Evolutionary conservation across 2,329 filamentous ascomycete genomes (phyloP).

Genomic region (Neopestalotiopsis rosae): DNA sequence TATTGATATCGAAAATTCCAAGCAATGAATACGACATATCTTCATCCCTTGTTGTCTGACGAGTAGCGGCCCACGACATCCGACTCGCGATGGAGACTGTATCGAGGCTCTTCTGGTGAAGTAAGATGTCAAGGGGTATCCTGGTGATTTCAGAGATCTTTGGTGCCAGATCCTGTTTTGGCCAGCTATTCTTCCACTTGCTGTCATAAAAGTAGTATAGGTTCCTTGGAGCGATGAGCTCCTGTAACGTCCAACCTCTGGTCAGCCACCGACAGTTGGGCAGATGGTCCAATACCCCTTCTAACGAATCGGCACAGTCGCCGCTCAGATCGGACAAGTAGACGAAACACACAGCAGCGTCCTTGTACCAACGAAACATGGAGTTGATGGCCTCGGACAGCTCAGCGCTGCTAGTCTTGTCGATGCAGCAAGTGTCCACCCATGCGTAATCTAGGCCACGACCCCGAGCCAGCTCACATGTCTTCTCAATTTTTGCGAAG

Average conservation of each 20-base stretch:
- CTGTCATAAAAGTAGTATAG: slow-evolving; percentile 25
- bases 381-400: slow-evolving; percentile 29
- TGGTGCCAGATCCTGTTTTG: slow-evolving; percentile 11
- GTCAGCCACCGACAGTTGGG: slow-evolving; percentile 18
- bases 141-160: slow-evolving; percentile 21
- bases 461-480: slow-evolving; percentile 19
- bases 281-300: neutral
- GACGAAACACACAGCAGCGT: slow-evolving; percentile 25
- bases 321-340: slow-evolving; percentile 35
- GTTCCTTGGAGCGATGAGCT: slow-evolving; percentile 25
- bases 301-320: slow-evolving; percentile 29
- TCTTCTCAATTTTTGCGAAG: slow-evolving; percentile 25
- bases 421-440: slow-evolving; percentile 33
- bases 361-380: slow-evolving; percentile 26
- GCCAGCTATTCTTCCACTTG: slow-evolving; percentile 21
- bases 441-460: slow-evolving; percentile 25
- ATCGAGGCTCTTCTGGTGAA: neutral
- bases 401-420: slow-evolving; percentile 27
- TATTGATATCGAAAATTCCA: slow-evolving; percentile 37
- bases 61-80: slow-evolving; percentile 36
- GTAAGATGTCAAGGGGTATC: slow-evolving; percentile 18
- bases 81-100: slow-evolving; percentile 26
- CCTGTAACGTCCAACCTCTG: slow-evolving; percentile 30
- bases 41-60: slow-evolving; percentile 30
- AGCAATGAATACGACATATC: slow-evolving; percentile 37